Percentiles rank a stretch among this genome's conserved stretches.
phyloP scores from a whole-genome alignment of 2,329 filamentous ascomycete species.

The Monilinia fructicola region DNA sequence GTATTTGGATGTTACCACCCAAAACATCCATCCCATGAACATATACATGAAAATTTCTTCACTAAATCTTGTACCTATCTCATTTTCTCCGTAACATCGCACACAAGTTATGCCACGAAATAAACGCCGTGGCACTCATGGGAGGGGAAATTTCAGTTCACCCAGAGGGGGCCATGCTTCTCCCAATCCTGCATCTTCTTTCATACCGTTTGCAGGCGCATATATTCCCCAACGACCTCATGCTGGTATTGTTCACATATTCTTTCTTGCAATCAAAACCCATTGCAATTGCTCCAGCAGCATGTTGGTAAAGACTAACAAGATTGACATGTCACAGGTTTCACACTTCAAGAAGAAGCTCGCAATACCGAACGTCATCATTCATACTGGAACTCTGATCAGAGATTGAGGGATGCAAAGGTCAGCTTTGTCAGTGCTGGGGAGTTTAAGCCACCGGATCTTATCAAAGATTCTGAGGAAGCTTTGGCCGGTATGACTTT shows the following conservation, averaged over 20 bases:
- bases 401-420: slow-evolving; percentile 54
- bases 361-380: slow-evolving; percentile 54
- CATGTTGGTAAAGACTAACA: neutral
- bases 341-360: slow-evolving; percentile 55
- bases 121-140: slow-evolving; percentile 25
- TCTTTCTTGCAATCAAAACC: neutral
- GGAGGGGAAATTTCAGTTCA: slow-evolving; percentile 27
- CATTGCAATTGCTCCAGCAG: neutral
- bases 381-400: slow-evolving; percentile 47
- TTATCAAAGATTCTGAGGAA: slow-evolving; percentile 34
- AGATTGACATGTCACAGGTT: slow-evolving; percentile 28
- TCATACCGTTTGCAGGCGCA: slow-evolving; percentile 31
- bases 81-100: neutral
- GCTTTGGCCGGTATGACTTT: slow-evolving; percentile 35
- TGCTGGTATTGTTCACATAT: slow-evolving; percentile 26
- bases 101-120: slow-evolving; percentile 29
- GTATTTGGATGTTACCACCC: neutral
- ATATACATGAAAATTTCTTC: neutral
- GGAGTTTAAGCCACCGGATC: slow-evolving; percentile 41
- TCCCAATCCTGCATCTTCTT: slow-evolving; percentile 26
- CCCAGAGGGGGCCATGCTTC: slow-evolving; percentile 24
- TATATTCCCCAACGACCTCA: slow-evolving; percentile 25
- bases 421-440: slow-evolving; percentile 63
- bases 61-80: neutral
- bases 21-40: neutral